phyloP scores from a whole-genome alignment of 805 yeast genomes.

The Sugiyamaella mastotermitis region DNA sequence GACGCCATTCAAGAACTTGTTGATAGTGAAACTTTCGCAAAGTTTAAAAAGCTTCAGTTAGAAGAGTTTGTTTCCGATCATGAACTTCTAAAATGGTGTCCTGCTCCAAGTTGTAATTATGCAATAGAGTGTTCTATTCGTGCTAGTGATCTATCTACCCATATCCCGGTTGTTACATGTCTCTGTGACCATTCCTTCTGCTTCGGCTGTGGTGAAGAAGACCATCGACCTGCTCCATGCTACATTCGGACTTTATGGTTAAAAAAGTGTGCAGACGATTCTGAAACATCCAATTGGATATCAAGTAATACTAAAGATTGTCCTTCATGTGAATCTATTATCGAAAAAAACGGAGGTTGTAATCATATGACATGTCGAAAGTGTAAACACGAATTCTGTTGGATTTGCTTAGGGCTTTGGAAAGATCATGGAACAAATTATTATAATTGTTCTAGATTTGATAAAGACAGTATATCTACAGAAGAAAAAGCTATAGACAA shows the following conservation, averaged over 20 bases:
- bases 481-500: constrained; percentile 34
- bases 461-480: constrained; percentile 36
- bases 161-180: constrained; percentile 68
- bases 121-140: constrained; percentile 41
- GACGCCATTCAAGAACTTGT: constrained; percentile 34
- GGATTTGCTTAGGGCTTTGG: constrained; percentile 88
- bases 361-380: constrained; percentile 89
- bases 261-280: constrained; percentile 73
- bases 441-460: constrained; percentile 61
- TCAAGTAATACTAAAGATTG: constrained; percentile 78
- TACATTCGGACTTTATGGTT: constrained; percentile 64
- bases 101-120: constrained; percentile 70
- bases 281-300: constrained; percentile 86
- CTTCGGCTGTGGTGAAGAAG: constrained; percentile 63
- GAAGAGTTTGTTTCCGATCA: constrained; percentile 49
- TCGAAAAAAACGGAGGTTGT: constrained; percentile 95
- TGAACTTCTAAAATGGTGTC: constrained; percentile 63
- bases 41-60: constrained; percentile 20
- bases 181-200: constrained; percentile 66
- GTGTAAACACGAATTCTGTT: constrained; percentile 79
- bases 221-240: constrained; percentile 86
- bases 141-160: constrained; percentile 19
- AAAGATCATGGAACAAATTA: constrained; percentile 52
- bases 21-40: constrained; percentile 17
- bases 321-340: constrained; percentile 71